phyloP scores from a whole-genome alignment of 2,329 filamentous ascomycete genomes.

The Metarhizium brunneum region DNA sequence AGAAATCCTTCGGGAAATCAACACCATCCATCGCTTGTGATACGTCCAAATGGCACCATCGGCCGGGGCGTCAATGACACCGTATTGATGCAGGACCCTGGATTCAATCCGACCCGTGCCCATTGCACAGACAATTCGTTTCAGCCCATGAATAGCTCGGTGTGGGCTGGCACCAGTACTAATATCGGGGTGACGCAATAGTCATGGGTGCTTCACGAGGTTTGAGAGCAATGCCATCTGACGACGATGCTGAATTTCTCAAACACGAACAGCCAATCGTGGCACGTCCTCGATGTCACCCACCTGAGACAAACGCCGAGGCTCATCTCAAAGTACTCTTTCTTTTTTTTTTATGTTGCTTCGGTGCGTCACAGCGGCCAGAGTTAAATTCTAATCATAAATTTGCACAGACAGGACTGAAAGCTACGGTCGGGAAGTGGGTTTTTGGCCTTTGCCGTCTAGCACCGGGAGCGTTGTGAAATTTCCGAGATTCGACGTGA shows the following conservation, averaged over 20 bases:
- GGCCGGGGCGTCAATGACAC: not conserved
- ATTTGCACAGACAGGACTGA: not conserved
- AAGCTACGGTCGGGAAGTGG: no score
- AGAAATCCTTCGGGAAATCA: not conserved
- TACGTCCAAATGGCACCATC: not conserved
- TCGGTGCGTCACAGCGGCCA: not conserved
- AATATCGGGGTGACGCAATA: no score
- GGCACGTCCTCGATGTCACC: not conserved
- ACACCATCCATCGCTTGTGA: no score
- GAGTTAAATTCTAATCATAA: not conserved
- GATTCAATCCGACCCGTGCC: no score
- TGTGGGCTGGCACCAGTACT: no score
- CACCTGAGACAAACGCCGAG: not conserved
- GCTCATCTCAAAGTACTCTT: not conserved
- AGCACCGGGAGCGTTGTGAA: no score
- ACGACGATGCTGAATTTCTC: no score
- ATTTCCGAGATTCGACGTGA: no score
- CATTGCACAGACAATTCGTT: not conserved
- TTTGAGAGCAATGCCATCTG: no score
- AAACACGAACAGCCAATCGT: not conserved
- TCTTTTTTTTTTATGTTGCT: not conserved
- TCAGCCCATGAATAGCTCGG: not conserved
- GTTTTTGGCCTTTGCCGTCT: no score
- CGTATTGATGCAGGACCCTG: not conserved
- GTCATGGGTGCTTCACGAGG: no score